Base-by-base conservation (phyloP, 805 yeast species). In the Grigorovia humatica region DNA sequence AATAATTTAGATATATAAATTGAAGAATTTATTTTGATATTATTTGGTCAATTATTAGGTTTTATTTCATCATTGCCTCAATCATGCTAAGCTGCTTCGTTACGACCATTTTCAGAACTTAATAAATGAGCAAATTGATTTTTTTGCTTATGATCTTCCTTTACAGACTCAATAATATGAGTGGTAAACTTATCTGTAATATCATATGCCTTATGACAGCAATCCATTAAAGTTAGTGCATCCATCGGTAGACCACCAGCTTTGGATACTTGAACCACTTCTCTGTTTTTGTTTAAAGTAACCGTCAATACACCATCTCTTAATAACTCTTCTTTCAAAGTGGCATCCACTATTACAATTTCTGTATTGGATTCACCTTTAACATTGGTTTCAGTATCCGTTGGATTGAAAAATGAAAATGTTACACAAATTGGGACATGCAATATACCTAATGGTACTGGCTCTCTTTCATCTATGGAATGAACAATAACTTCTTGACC, bases 361-460 rank as follows among this genome's bases (percentile, higher is more conserved):
- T 85, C 88, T 32, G 70, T 70, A 55, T 76, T 77, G 35, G 72
- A 68, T 19, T 78, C 83, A 50, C 89, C 88, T 64, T 83, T 84
- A 54, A 84, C 78, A 60, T 82, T 84, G 59, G 80, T 82, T 56
- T 83, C 90, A 41, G 75, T 74, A 47, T 76, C 82, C 32, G 63
- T 62, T 13, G 87, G 84, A 58, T 86, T 84, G 72, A 79, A 88
- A 61, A 91, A 86, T n/a, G 88, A 83, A 69, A 86, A 90, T 0
- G 96, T 84, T 4, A 88, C 81, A 68, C 96, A 88, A 46, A 91
- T 78, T 1, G 99, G 99, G 3, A 88, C 79, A 65, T 93, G 98
- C 54, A 93, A 70, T 8, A 91, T 78, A 45, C 95, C 84, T 52
- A 91, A 74, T 32, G 91, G 84, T 1, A 88, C 88, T 0, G 96